phyloP scores from a whole-genome alignment of 805 yeast species.

The Candida tammaniensis region DNA sequence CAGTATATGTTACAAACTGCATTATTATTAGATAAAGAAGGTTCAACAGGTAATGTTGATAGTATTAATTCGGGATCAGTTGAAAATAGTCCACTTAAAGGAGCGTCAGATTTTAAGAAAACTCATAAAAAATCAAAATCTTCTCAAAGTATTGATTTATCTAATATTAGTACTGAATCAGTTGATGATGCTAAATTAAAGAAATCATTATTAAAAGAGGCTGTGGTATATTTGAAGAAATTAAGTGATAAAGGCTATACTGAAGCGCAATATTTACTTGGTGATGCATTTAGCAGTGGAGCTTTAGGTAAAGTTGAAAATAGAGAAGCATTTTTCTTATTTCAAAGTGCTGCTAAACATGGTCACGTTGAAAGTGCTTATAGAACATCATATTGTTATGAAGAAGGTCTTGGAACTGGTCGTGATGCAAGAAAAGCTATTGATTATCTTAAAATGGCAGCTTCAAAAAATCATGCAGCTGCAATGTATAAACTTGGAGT shows the following conservation, averaged over 20 bases:
- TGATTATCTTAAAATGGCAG: slow-evolving; percentile 81
- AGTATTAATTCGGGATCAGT: slow-evolving; percentile 7
- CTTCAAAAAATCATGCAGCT: slow-evolving; percentile 90
- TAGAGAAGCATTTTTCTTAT: slow-evolving; percentile 70
- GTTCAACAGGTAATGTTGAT: slow-evolving; percentile 3
- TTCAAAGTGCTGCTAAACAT: slow-evolving; percentile 89
- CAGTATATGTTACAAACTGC: slow-evolving; percentile 88
- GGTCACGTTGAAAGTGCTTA: slow-evolving; percentile 91
- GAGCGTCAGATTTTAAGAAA: slow-evolving; percentile 6
- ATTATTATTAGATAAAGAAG: slow-evolving; percentile 46
- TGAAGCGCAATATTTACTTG: slow-evolving; percentile 90
- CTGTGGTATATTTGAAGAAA: slow-evolving; percentile 63
- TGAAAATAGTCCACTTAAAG: slow-evolving; percentile 19
- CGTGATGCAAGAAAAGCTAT: slow-evolving; percentile 84
- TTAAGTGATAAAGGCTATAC: slow-evolving; percentile 77
- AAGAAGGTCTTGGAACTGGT: slow-evolving; percentile 90
- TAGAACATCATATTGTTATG: slow-evolving; percentile 86
- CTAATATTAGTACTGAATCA: slow-evolving; percentile 12
- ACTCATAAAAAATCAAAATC: slow-evolving; percentile 23
- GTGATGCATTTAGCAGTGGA: slow-evolving; percentile 85
- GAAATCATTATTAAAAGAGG: slow-evolving; percentile 70
- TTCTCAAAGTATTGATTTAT: slow-evolving; percentile 16
- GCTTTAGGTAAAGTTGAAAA: slow-evolving; percentile 78
- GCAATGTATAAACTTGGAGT: slow-evolving; percentile 93
- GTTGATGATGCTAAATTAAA: slow-evolving; percentile 35